Base-by-base conservation (phyloP, 140 eudicot species). In the Senecio squalidus region DNA sequence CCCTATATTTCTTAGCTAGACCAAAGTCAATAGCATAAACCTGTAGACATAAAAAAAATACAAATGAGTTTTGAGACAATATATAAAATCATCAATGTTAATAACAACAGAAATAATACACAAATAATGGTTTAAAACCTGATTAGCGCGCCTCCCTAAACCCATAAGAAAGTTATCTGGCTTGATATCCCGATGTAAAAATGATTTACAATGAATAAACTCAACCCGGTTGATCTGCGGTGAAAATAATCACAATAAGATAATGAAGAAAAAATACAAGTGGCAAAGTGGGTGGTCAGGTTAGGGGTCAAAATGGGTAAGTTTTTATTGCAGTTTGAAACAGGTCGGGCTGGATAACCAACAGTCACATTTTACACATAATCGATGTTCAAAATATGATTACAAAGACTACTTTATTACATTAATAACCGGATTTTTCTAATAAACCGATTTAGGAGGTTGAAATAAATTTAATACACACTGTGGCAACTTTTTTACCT, bases 91-190 rank as follows among this genome's bases (percentile, higher is more conserved):
- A 46, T 38, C 20, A 11, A 57, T 26, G 56, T 6, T 18, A 34
- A 29, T 8, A 44, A 9, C 9, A 67, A 21, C 6, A 34, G 52
- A 61, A 17, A 60, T n/a, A n/a, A n/a, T n/a, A n/a, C 27, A 3
- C 7, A 30, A 43, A 5, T n/a, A 27, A 31, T 10, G 16, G 8
- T 21, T 6, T 7, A 15, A 67, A 17, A 84, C 94, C 89, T 81
- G 94, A 69, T 84, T 81, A 27, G 89, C 85, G 26, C 85, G 89
- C 52, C 85, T 57, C 20, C 94, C 89, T 74, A 81, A 67, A 16
- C 94, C 94, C 94, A 84, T 84, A 39, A 84, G 88, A 52, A 84
- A 84, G 74, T 84, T 84, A 67, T 84, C 94, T 47, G 94, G 94
- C 70, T 84, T 84, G 60, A 84, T 81, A 73, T 84, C 94, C 2